Conservation (phyloP, 768 basidiomycete genomes). For the Astraeus odoratus region DNA sequence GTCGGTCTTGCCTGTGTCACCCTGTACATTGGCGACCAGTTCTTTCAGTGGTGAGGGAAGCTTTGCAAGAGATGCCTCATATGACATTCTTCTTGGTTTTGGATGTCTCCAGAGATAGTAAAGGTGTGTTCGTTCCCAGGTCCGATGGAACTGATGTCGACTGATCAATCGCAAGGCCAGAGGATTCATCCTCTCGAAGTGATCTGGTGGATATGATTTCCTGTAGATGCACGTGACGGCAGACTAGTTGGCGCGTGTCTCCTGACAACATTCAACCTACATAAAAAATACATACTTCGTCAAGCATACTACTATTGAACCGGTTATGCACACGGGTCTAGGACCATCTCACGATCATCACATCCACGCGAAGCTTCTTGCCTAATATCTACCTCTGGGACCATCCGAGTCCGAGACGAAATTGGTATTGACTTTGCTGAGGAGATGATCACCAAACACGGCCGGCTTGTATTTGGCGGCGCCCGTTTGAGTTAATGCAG, state of each 20-base stretch:
- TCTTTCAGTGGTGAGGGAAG: slow-evolving; percentile 45
- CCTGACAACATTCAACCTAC: too few relatives aligned
- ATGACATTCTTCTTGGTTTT: slow-evolving; percentile 40
- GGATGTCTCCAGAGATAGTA: slow-evolving; percentile 7
- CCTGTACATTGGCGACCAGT: slow-evolving; percentile 39
- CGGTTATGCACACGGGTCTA: too few relatives aligned
- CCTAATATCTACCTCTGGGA: slow-evolving; percentile 1
- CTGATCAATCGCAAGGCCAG: slow-evolving; percentile 16
- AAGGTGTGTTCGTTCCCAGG: too few relatives aligned
- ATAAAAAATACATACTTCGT: too few relatives aligned
- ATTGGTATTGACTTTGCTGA: slow-evolving; percentile 66
- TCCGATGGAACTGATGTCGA: slow-evolving; percentile 19
- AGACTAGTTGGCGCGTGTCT: background rate
- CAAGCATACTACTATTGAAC: too few relatives aligned
- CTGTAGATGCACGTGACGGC: slow-evolving; percentile 23
- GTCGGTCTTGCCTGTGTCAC: slow-evolving; percentile 47
- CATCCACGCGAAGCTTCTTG: background rate
- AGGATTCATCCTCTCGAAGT: slow-evolving; percentile 10
- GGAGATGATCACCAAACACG: slow-evolving; percentile 74
- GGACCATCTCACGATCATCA: too few relatives aligned
- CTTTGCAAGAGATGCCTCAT: slow-evolving; percentile 42
- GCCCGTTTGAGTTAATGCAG: slow-evolving; percentile 28
- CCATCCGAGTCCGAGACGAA: slow-evolving; percentile 49
- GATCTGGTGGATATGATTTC: background rate
- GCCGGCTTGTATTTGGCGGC: slow-evolving; percentile 39